Evolutionary conservation across 164 flowering plant genomes (phyloP), one percentile per base, ranked within the genome.

Genomic region (Umbilicus rupestris): DNA sequence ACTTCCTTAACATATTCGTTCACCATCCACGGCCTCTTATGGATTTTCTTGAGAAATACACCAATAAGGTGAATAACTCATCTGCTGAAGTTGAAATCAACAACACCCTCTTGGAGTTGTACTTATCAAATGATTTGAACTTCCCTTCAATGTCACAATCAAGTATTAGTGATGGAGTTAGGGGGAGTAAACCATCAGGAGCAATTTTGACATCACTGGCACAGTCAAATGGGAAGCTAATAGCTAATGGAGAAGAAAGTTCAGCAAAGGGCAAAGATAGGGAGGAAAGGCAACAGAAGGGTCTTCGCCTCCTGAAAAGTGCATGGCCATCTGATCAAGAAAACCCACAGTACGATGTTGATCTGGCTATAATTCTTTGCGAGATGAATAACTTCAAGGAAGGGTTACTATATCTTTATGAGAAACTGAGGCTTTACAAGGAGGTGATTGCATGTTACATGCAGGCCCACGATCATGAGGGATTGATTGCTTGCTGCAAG

Each of bases 371-470:
- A 71, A 88, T 92, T 75, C 84, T 92, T 19, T 95, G 97, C 74
- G 99, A 94, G 79, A 89, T 91, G 97, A 89, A 89, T 75, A 75
- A 81, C 12, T 85, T 89, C 68, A 95, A 75, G 70, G 96, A 89
- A 75, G 99, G 99, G 69, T 75, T 85, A 47, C 45, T 94, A 57
- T 95, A 77, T 78, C 68, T 95, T n/a, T 95, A 91, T 74, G 97
- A 95, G 78, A 92, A 85, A 83, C 78, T 92, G 90, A 92, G 86
- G 74, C 87, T 95, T 14, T 95, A 84, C 71, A 95, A 92, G 76
- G 99, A 95, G 75, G 97, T 95, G 63, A 84, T 92, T 71, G 83
- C 94, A 72, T 95, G 99, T 88, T 91, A 92, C 73, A 92, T 92
- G 96, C 99, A 89, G 75, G 85, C 84, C 57, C 96, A 95, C 73